These are phyloP conservation scores for Apophysomyces sp. DNA, from an alignment of 371 early-diverging fungal species.

Conservation along the genomic window DNA sequence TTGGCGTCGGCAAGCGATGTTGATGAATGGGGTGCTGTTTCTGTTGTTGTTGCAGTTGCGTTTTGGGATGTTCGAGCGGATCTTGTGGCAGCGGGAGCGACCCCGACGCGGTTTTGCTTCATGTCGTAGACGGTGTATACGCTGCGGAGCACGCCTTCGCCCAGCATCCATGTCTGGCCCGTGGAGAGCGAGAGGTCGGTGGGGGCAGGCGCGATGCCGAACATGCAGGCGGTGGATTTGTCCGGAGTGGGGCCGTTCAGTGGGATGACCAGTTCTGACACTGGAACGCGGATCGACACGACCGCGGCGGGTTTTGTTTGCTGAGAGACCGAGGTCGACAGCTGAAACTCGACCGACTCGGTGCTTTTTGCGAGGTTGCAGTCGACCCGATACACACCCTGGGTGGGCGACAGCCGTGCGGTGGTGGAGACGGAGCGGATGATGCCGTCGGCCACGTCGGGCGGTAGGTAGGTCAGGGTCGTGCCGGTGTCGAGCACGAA, in stretches of 20 bases:
- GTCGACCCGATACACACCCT: constrained; percentile 19
- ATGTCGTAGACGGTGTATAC: constrained; percentile 31
- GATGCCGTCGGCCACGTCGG: constrained; percentile 13
- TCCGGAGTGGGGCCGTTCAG: constrained; percentile 16
- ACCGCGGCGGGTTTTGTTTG: not conserved
- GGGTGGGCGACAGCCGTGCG: not conserved
- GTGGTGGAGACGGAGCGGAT: not conserved
- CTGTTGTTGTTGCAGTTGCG: not conserved
- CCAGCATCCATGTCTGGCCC: constrained; percentile 22
- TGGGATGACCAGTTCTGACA: constrained; percentile 23
- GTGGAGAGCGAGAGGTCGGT: not conserved
- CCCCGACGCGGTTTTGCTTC: constrained; percentile 23
- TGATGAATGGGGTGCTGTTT: not conserved
- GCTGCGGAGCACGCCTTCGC: constrained; percentile 30
- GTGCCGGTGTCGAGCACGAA: constrained; percentile 35
- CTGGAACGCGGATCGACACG: constrained; percentile 22
- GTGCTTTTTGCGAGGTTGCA: constrained; percentile 13
- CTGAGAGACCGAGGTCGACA: constrained; percentile 1
- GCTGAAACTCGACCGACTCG: constrained; percentile 13
- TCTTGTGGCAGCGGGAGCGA: constrained; percentile 16
- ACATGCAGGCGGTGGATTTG: constrained; percentile 24
- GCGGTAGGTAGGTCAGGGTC: constrained; percentile 23
- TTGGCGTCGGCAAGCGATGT: no score
- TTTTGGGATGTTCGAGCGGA: not conserved
- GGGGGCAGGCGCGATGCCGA: constrained; percentile 20